These are phyloP conservation scores for Plasmodium knowlesi DNA, from an alignment of 169 alveolate species.

Conservation along the genomic window DNA sequence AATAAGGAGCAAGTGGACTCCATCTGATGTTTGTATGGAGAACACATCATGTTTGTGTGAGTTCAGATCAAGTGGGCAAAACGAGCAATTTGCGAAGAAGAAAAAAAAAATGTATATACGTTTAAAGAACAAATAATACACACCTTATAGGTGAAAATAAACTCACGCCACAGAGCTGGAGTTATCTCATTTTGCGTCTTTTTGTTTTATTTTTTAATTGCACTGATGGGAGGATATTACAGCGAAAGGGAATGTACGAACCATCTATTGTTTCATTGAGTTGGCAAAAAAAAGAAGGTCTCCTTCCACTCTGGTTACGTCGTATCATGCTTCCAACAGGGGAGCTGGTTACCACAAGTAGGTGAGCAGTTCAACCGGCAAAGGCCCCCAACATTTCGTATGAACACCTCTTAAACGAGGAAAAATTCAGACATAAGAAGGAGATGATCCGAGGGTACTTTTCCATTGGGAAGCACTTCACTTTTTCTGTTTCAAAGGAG, in stretches of 20 bases:
- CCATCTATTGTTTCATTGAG: background rate
- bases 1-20: background rate
- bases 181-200: background rate
- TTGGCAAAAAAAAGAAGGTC: background rate
- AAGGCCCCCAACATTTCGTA: background rate
- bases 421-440: slow-evolving; percentile 28
- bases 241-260: background rate
- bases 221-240: background rate
- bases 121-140: background rate
- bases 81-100: background rate
- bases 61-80: background rate
- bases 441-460: slow-evolving; percentile 33
- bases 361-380: background rate
- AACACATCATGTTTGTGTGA: background rate
- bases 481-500: background rate
- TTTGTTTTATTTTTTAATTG: background rate
- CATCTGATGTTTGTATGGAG: background rate
- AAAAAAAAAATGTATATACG: background rate
- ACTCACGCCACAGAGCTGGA: background rate
- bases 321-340: background rate
- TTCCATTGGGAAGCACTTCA: slow-evolving; percentile 17
- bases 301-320: background rate
- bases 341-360: background rate
- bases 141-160: background rate
- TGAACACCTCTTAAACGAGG: slow-evolving; percentile 8